These are phyloP conservation scores for Excoecaria cochinchinensis DNA, from an alignment of 345 rosid genomes.

Conservation along the genomic window DNA sequence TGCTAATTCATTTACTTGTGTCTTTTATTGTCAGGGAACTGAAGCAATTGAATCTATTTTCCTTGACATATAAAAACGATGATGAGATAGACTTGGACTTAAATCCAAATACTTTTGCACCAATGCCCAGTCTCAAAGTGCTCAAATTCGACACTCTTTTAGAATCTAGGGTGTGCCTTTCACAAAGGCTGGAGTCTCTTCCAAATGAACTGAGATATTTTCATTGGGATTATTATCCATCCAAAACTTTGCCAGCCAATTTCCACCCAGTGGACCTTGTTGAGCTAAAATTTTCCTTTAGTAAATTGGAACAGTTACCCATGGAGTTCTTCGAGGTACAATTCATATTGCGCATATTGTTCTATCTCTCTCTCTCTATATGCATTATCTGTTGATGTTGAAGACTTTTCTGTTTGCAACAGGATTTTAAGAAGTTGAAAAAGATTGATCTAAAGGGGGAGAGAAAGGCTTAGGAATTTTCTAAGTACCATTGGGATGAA, in stretches of 20 bases:
- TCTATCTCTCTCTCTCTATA: no score
- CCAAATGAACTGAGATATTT: conserved; percentile 6
- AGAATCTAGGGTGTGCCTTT: background rate
- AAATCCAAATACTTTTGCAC: background rate
- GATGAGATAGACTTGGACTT: background rate
- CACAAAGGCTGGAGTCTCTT: conserved; percentile 11
- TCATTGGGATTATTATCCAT: conserved; percentile 12
- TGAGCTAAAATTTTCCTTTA: conserved; percentile 6
- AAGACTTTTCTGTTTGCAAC: background rate
- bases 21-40: conserved; percentile 6
- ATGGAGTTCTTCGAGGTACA: background rate
- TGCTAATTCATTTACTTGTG: no score
- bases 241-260: conserved; percentile 10
- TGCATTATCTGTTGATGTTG: background rate
- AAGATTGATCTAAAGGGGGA: background rate
- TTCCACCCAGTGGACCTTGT: conserved; percentile 11
- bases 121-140: conserved; percentile 1
- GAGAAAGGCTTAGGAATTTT: background rate
- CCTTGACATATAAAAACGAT: background rate
- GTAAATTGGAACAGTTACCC: conserved; percentile 4
- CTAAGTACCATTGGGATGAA: background rate
- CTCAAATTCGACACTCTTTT: background rate
- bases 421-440: background rate
- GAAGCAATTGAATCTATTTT: background rate
- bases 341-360: background rate